phyloP scores from a whole-genome alignment of 345 rosid species.

The Crucihimalaya himalaica region DNA sequence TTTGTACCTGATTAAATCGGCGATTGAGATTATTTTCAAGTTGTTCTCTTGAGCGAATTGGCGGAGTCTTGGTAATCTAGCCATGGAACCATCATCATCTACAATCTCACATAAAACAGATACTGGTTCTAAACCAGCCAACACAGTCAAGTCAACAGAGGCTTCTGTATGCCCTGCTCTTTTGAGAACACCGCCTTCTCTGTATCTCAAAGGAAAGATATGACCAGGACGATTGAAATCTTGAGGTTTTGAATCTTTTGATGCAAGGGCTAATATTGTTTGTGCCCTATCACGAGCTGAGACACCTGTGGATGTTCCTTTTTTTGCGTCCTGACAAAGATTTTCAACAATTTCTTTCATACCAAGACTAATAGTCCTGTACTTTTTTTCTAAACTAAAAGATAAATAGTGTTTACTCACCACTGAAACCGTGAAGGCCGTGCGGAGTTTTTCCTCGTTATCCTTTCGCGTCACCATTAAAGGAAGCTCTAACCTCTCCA shows the following conservation, averaged over 20 bases:
- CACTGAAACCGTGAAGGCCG: constrained; percentile 91
- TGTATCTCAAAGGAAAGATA: constrained; percentile 76
- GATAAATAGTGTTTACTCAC: constrained; percentile 42
- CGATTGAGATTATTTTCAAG: constrained; percentile 75
- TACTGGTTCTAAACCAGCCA: constrained; percentile 79
- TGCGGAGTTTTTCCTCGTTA: constrained; percentile 77
- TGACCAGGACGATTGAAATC: constrained; percentile 94
- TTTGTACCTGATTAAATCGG: constrained; percentile 79
- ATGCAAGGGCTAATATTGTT: constrained; percentile 69
- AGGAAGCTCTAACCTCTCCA: constrained; percentile 86
- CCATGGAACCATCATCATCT: constrained; percentile 99
- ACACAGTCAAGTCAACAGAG: constrained; percentile 77
- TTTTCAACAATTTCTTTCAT: background rate
- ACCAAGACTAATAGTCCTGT: constrained; percentile 1
- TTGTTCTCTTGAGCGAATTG: constrained; percentile 64
- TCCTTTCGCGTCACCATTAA: constrained; percentile 79
- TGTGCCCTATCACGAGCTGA: constrained; percentile 87
- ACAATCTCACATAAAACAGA: constrained; percentile 88
- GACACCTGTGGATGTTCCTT: constrained; percentile 84
- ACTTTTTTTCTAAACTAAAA: background rate
- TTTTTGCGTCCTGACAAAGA: constrained; percentile 62
- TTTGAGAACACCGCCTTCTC: constrained; percentile 90
- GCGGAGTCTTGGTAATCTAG: constrained; percentile 80
- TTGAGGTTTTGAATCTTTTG: constrained; percentile 71
- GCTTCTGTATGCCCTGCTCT: constrained; percentile 99